Conservation (phyloP, 768 basidiomycete species). For the Mycena polygramma region DNA sequence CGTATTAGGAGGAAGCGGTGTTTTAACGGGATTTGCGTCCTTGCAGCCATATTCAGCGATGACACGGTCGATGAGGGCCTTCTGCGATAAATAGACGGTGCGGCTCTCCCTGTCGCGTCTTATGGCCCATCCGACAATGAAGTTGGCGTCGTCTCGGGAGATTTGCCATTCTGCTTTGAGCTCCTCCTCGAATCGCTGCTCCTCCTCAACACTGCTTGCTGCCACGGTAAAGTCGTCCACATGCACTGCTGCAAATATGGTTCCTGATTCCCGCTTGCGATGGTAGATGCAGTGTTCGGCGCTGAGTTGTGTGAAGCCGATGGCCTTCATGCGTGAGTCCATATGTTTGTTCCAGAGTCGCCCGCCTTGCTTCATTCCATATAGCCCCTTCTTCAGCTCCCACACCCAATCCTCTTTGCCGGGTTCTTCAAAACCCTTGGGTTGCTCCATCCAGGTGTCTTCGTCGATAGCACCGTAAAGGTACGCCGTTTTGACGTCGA, state of each 20-base stretch:
- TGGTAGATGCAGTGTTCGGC: slow-evolving; percentile 53
- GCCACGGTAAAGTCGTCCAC: slow-evolving; percentile 51
- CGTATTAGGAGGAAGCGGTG: slow-evolving; percentile 47
- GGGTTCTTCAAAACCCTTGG: slow-evolving; percentile 43
- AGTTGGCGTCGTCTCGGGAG: slow-evolving; percentile 46
- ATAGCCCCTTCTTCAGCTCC: slow-evolving; percentile 45
- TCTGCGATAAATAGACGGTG: slow-evolving; percentile 43
- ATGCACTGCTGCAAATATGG: slow-evolving; percentile 48
- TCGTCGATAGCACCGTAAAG: slow-evolving; percentile 52
- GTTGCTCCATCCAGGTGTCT: slow-evolving; percentile 51
- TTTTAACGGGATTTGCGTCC: slow-evolving; percentile 44
- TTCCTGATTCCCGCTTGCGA: slow-evolving; percentile 27
- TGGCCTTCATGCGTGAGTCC: slow-evolving; percentile 41
- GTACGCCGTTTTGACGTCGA: slow-evolving; percentile 57
- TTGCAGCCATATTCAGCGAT: slow-evolving; percentile 43
- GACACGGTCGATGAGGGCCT: slow-evolving; percentile 45
- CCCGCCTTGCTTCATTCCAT: slow-evolving; percentile 54
- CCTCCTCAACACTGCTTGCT: slow-evolving; percentile 32
- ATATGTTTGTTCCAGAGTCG: slow-evolving; percentile 52
- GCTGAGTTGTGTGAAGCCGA: slow-evolving; percentile 47
- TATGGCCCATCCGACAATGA: slow-evolving; percentile 53
- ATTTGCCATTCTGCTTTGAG: slow-evolving; percentile 47
- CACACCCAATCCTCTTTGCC: slow-evolving; percentile 46
- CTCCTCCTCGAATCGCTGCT: slow-evolving; percentile 43
- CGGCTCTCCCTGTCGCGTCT: slow-evolving; percentile 38